Evolutionary conservation across 176 grass and related monocot species (phyloP).

Genomic region (Bonia amplexicaulis): DNA sequence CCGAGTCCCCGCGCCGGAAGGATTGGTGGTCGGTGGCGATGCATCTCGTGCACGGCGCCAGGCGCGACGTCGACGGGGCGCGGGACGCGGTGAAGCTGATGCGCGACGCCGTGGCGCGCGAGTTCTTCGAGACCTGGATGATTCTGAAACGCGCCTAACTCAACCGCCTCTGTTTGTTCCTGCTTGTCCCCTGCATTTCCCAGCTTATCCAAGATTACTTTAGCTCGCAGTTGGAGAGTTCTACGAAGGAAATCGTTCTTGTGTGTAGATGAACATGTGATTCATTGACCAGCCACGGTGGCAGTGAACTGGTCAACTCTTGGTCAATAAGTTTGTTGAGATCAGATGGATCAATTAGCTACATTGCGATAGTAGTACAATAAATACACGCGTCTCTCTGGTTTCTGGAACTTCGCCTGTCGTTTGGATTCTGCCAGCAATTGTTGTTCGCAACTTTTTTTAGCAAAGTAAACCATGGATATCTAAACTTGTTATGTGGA

Average conservation of each 20-base stretch:
- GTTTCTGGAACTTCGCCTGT: background rate
- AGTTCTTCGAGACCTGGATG: conserved; percentile 39
- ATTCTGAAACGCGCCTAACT: background rate
- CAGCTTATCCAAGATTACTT: background rate
- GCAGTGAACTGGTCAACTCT: too few species aligned
- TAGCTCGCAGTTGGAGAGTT: background rate
- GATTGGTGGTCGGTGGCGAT: background rate
- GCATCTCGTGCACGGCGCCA: conserved; percentile 12
- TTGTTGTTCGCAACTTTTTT: background rate
- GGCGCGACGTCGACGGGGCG: conserved; percentile 24
- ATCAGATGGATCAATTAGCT: background rate
- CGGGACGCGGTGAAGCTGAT: conserved; percentile 22
- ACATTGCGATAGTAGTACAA: background rate
- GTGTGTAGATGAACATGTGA: background rate
- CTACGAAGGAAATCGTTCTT: background rate
- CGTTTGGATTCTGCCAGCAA: background rate
- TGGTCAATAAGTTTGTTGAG: too few species aligned
- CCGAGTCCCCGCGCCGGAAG: background rate
- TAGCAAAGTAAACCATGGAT: too few species aligned
- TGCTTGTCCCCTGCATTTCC: background rate
- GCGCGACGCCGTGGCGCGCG: conserved; percentile 9
- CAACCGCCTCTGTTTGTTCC: background rate
- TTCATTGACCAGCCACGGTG: too few species aligned
- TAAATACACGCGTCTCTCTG: background rate
- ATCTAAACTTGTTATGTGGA: too few species aligned